These are phyloP conservation scores for Mycosphaerella sp. DNA, from an alignment of 2,329 filamentous ascomycete genomes.

Conservation along the genomic window DNA sequence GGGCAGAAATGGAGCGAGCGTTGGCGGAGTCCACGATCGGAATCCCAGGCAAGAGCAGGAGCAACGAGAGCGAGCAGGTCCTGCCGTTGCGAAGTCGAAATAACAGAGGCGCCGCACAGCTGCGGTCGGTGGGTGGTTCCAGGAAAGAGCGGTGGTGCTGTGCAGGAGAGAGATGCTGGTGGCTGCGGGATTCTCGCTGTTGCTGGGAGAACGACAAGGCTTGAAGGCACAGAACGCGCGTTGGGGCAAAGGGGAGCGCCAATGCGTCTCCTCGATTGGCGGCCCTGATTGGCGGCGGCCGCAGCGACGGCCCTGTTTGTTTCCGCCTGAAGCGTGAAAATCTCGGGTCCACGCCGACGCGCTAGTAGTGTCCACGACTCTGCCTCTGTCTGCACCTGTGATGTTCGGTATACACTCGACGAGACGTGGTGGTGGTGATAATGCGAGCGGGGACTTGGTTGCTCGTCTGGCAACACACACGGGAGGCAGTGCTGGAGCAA, in stretches of 20 bases:
- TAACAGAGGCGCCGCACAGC: neutral
- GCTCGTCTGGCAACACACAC: constrained; percentile 9
- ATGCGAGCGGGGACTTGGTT: neutral
- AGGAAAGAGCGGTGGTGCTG: neutral
- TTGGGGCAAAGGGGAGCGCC: constrained; percentile 19
- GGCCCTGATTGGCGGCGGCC: constrained; percentile 26
- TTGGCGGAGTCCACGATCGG: constrained; percentile 6
- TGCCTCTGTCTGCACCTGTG: neutral
- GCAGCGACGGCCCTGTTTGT: neutral
- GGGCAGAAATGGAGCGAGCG: constrained; percentile 11
- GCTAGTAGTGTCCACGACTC: no score
- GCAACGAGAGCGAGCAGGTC: neutral
- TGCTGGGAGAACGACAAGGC: constrained; percentile 33
- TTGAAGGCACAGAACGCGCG: constrained; percentile 18
- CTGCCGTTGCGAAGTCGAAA: constrained; percentile 5
- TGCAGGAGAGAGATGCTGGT: constrained; percentile 13
- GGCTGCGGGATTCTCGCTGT: constrained; percentile 18
- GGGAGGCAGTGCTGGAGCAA: constrained; percentile 1
- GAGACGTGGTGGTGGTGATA: neutral
- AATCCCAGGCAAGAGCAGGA: constrained; percentile 8
- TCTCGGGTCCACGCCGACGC: neutral
- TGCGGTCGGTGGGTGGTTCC: neutral
- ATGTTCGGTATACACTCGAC: neutral
- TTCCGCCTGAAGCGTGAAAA: neutral
- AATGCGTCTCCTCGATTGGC: constrained; percentile 24